Evolutionary conservation across 345 rosid species (phyloP).

Genomic region (Heritiera fomes): DNA sequence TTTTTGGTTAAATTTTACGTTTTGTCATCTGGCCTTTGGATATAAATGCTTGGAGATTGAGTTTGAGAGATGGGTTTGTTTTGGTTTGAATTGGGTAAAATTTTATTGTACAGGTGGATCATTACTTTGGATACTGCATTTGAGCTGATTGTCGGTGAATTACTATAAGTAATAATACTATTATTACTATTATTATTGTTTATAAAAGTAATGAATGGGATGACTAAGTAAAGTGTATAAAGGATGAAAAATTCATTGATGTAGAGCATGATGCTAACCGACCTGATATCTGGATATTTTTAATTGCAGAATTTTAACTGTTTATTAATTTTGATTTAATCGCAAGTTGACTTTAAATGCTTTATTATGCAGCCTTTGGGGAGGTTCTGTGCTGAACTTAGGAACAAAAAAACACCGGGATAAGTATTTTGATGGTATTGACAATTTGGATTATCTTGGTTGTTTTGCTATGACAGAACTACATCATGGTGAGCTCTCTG

Average conservation of each 20-base stretch:
- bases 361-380: slow-evolving; percentile 80
- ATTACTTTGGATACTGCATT: background rate
- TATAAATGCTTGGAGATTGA: slow-evolving; percentile 1
- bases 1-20: background rate
- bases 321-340: background rate
- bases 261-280: background rate
- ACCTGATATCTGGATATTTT: background rate
- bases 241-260: too few relatives aligned
- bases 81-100: background rate
- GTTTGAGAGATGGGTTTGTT: background rate
- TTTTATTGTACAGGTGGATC: background rate
- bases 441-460: slow-evolving; percentile 81
- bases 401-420: slow-evolving; percentile 96
- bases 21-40: background rate
- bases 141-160: background rate
- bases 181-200: background rate
- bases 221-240: too few relatives aligned
- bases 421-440: slow-evolving; percentile 85
- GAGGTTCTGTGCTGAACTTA: slow-evolving; percentile 87
- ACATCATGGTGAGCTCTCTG: slow-evolving; percentile 72
- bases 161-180: background rate
- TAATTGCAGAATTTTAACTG: background rate
- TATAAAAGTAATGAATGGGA: too few relatives aligned
- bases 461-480: slow-evolving; percentile 99
- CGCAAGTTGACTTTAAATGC: background rate